Evolutionary conservation across 805 yeast species (phyloP).

Genomic region (Candida orba): DNA sequence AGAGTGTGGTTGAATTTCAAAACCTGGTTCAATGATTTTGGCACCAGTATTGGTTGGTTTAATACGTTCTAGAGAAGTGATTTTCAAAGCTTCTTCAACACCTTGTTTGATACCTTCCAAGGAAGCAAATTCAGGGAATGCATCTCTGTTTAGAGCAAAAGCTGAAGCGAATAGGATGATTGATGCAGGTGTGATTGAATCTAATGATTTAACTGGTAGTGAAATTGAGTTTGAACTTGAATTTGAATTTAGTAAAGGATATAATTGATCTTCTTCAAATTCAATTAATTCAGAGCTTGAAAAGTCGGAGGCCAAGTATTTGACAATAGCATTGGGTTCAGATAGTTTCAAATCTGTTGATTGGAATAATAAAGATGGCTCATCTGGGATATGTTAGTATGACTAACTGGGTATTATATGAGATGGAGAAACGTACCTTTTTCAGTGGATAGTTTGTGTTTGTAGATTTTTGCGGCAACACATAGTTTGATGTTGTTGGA

Average conservation of each 20-base stretch:
- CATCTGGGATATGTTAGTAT: slow-evolving; percentile 8
- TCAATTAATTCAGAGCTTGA: slow-evolving; percentile 26
- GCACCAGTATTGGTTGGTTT: slow-evolving; percentile 38
- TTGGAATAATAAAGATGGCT: slow-evolving; percentile 17
- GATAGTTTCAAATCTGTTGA: slow-evolving; percentile 35
- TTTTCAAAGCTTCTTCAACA: slow-evolving; percentile 37
- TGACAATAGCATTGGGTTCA: slow-evolving; percentile 66
- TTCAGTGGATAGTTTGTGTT: slow-evolving; percentile 19
- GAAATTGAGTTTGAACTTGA: slow-evolving; percentile 15
- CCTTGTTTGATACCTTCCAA: slow-evolving; percentile 36
- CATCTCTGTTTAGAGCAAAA: slow-evolving; percentile 34
- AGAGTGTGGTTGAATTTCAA: slow-evolving; percentile 20
- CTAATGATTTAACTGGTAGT: slow-evolving; percentile 18
- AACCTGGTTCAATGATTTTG: slow-evolving; percentile 22
- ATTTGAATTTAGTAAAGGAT: slow-evolving; percentile 29
- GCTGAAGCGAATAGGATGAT: slow-evolving; percentile 53
- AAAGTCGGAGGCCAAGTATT: slow-evolving; percentile 50
- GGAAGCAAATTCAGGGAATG: slow-evolving; percentile 22
- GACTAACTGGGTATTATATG: neutral
- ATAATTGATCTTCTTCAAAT: slow-evolving; percentile 39
- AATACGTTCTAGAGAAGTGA: slow-evolving; percentile 36
- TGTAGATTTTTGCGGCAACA: slow-evolving; percentile 19
- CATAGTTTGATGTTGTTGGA: slow-evolving; percentile 24
- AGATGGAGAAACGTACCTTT: slow-evolving; percentile 14
- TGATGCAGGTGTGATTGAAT: slow-evolving; percentile 38